phyloP scores from a whole-genome alignment of 257 asterid genomes.

The Lithospermum erythrorhizon region DNA sequence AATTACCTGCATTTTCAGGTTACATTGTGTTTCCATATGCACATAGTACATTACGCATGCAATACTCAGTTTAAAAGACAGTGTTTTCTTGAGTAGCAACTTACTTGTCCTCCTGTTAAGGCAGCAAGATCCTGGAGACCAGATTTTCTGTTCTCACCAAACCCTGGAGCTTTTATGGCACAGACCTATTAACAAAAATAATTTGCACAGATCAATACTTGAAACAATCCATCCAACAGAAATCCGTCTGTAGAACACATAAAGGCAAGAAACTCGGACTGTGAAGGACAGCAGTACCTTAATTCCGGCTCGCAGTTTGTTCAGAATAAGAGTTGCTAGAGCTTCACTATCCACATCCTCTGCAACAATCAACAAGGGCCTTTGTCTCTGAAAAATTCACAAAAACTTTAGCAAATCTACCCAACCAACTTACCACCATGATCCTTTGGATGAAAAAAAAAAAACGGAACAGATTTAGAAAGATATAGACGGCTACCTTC shows the following conservation, averaged over 20 bases:
- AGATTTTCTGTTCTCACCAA: slow-evolving; percentile 86
- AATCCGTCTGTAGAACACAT: background rate
- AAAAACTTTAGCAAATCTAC: background rate
- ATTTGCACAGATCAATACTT: slow-evolving; percentile 3
- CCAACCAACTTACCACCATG: too few species aligned
- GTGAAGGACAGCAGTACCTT: slow-evolving; percentile 31
- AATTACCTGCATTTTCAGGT: slow-evolving; percentile 35
- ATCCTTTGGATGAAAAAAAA: too few species aligned
- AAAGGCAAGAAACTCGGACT: background rate
- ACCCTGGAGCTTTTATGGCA: slow-evolving; percentile 92
- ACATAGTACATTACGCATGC: too few species aligned
- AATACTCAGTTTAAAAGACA: too few species aligned
- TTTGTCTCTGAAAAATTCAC: slow-evolving; percentile 45
- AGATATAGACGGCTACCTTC: slow-evolving; percentile 33
- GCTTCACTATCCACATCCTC: slow-evolving; percentile 96
- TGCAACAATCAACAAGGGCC: slow-evolving; percentile 71
- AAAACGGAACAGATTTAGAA: too few species aligned
- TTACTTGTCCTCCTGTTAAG: slow-evolving; percentile 80
- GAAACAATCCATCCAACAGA: background rate
- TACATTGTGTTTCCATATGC: too few species aligned
- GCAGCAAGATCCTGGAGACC: slow-evolving; percentile 72
- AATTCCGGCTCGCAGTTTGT: slow-evolving; percentile 87
- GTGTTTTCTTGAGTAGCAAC: background rate
- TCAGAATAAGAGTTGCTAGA: slow-evolving; percentile 83
- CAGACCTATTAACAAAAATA: slow-evolving; percentile 37